A percentile compares a stretch with the other conserved stretches of the same genome.
Evolutionary conservation across 148 eudicot species (phyloP).

Genomic region (Rhododendron williamsianum): DNA sequence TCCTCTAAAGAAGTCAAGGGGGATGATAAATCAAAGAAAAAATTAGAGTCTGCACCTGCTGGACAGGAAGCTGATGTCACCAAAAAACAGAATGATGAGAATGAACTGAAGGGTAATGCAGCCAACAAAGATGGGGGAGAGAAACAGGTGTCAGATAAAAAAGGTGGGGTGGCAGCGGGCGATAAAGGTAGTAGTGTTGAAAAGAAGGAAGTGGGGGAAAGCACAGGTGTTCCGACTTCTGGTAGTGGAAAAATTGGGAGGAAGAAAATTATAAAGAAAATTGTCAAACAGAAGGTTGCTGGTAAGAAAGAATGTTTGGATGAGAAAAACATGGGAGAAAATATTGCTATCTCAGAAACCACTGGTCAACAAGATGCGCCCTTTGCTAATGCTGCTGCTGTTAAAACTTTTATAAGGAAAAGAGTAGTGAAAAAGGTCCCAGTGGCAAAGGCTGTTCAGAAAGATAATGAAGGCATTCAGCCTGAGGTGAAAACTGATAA

Average conservation of each 20-base stretch:
- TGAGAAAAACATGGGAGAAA: slow-evolving; percentile 28
- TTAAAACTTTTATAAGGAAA: slow-evolving; percentile 53
- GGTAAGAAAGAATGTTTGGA: slow-evolving; percentile 34
- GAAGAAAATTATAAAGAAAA: slow-evolving; percentile 67
- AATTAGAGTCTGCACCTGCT: slow-evolving; percentile 27
- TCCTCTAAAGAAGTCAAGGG: slow-evolving; percentile 40
- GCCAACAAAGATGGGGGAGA: slow-evolving; percentile 27
- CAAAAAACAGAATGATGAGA: slow-evolving; percentile 34
- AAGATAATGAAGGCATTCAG: slow-evolving; percentile 29
- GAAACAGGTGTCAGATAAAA: slow-evolving; percentile 26
- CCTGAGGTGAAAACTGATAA: slow-evolving; percentile 28
- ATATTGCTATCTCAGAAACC: slow-evolving; percentile 25
- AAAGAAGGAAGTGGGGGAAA: slow-evolving; percentile 27
- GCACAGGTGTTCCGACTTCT: slow-evolving; percentile 21
- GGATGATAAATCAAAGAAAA: slow-evolving; percentile 35
- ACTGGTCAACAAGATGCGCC: slow-evolving; percentile 35
- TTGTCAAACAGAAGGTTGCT: slow-evolving; percentile 62
- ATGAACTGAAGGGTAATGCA: slow-evolving; percentile 19
- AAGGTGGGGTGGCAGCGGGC: slow-evolving; percentile 24
- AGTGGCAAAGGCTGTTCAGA: slow-evolving; percentile 25
- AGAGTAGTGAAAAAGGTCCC: slow-evolving; percentile 48
- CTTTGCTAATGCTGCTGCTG: slow-evolving; percentile 34
- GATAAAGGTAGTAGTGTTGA: slow-evolving; percentile 30
- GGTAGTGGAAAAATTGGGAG: slow-evolving; percentile 40
- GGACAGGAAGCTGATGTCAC: slow-evolving; percentile 21